These are phyloP conservation scores for Komagataella populi DNA, from an alignment of 805 yeast species.

Conservation along the genomic window DNA sequence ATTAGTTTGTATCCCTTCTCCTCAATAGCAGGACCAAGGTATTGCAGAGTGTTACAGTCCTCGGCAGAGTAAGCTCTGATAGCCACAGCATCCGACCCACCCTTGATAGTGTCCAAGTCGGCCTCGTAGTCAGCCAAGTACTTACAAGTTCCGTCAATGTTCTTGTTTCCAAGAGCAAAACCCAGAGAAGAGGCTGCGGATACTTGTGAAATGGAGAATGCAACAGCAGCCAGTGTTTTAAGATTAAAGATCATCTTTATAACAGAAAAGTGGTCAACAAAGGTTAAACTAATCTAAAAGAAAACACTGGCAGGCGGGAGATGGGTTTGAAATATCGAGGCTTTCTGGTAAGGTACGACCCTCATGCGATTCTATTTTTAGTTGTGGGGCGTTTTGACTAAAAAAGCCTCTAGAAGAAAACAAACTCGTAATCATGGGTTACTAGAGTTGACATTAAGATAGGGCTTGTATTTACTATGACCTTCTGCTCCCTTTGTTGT, in stretches of 20 bases:
- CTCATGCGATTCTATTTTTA: neutral
- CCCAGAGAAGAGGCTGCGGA: conserved; percentile 29
- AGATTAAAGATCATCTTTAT: neutral
- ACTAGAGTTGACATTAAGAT: neutral
- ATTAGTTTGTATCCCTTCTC: conserved; percentile 61
- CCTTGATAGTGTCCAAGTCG: conserved; percentile 44
- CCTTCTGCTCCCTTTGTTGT: neutral
- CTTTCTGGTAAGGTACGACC: neutral
- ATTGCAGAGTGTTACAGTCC: conserved; percentile 84
- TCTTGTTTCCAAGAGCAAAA: conserved; percentile 77
- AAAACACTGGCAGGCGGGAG: neutral
- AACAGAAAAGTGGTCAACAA: neutral
- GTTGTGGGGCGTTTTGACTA: neutral
- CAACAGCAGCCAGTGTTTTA: neutral
- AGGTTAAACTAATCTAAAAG: neutral
- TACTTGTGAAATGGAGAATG: neutral
- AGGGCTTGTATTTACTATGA: neutral
- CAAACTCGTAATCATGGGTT: neutral
- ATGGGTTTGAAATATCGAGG: neutral
- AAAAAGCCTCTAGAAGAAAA: neutral
- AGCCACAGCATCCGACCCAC: conserved; percentile 33
- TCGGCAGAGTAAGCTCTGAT: conserved; percentile 82
- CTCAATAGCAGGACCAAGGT: conserved; percentile 79
- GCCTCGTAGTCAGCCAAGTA: conserved; percentile 49
- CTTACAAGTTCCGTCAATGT: conserved; percentile 67